Evolutionary conservation across 352 stramenopile genomes (phyloP).

Genomic region (Phytophthora lateralis): DNA sequence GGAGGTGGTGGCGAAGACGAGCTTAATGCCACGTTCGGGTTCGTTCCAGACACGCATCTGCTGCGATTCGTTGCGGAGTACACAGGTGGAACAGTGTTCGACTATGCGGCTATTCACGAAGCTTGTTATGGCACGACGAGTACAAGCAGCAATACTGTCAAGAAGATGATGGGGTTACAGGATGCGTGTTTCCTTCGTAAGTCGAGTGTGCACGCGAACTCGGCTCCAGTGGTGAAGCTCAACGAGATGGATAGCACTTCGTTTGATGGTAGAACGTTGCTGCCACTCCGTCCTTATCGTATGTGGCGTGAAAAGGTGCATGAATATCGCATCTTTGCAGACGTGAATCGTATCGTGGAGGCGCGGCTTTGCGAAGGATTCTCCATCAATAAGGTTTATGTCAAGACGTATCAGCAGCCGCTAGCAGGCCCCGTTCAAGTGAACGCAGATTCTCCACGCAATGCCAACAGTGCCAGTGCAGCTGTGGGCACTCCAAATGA

Average conservation of each 20-base stretch:
- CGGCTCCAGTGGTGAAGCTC: constrained; percentile 66
- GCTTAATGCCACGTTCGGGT: constrained; percentile 78
- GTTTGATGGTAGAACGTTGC: constrained; percentile 65
- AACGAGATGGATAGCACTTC: constrained; percentile 73
- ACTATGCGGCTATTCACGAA: constrained; percentile 64
- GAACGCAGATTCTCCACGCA: constrained; percentile 11
- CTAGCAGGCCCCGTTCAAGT: constrained; percentile 3
- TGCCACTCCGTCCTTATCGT: constrained; percentile 77
- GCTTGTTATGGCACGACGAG: constrained; percentile 50
- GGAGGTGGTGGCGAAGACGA: constrained; percentile 59
- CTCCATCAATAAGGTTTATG: constrained; percentile 78
- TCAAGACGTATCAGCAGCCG: constrained; percentile 55
- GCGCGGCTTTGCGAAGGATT: constrained; percentile 85
- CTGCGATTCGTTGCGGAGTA: constrained; percentile 78
- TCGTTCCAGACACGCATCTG: constrained; percentile 83
- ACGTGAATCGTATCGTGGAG: constrained; percentile 83
- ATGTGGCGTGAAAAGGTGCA: constrained; percentile 90
- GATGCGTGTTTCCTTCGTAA: constrained; percentile 62
- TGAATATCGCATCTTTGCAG: constrained; percentile 86
- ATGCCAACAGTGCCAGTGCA: constrained; percentile 9
- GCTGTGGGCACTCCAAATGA: constrained; percentile 7
- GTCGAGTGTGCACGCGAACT: constrained; percentile 75
- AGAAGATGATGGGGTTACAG: constrained; percentile 71
- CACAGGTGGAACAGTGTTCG: constrained; percentile 68
- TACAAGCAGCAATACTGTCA: constrained; percentile 33